Conservation (phyloP, 306 rosid species). For the Glycine tomentella region DNA sequence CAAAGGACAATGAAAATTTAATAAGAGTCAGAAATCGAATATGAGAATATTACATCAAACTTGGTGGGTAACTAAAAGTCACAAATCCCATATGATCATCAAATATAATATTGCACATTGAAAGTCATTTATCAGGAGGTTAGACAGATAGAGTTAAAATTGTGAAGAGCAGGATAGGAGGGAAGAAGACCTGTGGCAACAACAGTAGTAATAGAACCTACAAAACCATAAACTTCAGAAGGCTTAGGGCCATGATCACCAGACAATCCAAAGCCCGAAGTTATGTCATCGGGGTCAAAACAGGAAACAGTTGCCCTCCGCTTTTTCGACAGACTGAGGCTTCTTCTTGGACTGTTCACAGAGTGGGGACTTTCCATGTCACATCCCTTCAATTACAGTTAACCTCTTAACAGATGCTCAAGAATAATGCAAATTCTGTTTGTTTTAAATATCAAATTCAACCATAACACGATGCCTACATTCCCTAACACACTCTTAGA, state of each 20-base stretch:
- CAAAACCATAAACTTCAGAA: conserved; percentile 92
- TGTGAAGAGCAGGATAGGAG: conserved; percentile 2
- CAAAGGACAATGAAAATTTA: conserved; percentile 12
- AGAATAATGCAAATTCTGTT: neutral
- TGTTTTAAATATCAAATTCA: conserved; percentile 20
- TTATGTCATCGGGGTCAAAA: conserved; percentile 59
- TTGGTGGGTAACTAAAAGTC: neutral
- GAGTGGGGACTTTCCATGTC: conserved; percentile 79
- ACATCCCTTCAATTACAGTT: conserved; percentile 31
- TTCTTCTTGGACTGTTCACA: conserved; percentile 87
- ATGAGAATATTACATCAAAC: conserved; percentile 3
- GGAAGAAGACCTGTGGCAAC: conserved; percentile 71
- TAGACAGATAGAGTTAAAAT: conserved; percentile 11
- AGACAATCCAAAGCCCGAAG: conserved; percentile 64
- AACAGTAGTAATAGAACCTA: conserved; percentile 82
- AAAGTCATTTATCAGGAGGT: conserved; percentile 23
- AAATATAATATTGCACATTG: neutral
- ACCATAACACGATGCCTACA: neutral
- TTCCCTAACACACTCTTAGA: neutral
- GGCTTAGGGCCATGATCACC: conserved; percentile 88
- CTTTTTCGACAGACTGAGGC: conserved; percentile 68
- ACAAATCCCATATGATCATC: conserved; percentile 9
- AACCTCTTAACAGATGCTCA: neutral
- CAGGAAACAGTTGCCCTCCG: conserved; percentile 61
- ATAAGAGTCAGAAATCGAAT: conserved; percentile 25